phyloP scores from a whole-genome alignment of 2,329 filamentous ascomycete genomes.

The Apiospora arundinis region DNA sequence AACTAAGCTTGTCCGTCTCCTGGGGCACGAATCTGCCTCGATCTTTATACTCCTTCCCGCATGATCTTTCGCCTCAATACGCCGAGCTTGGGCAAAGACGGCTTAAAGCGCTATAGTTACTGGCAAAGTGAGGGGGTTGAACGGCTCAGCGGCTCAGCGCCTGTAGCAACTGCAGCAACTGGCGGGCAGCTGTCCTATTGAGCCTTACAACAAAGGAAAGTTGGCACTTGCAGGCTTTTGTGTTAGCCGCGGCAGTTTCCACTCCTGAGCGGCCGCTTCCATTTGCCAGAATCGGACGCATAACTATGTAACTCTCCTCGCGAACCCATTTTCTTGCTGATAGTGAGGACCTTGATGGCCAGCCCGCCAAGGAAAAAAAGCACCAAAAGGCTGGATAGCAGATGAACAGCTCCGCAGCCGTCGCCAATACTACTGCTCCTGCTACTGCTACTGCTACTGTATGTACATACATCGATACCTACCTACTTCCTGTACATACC shows the following conservation, averaged over 20 bases:
- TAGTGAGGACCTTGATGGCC: constrained; percentile 13
- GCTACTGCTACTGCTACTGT: too few relatives aligned
- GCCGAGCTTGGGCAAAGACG: not conserved
- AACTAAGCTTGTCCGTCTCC: not conserved
- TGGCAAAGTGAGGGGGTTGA: not conserved
- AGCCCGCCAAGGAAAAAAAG: constrained; percentile 1
- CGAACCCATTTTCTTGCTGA: not conserved
- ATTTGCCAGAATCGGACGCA: constrained; percentile 5
- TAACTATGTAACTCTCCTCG: not conserved
- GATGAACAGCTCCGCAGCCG: not conserved
- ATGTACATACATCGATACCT: too few relatives aligned
- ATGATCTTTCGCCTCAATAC: not conserved
- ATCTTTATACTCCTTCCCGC: not conserved
- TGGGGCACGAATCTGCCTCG: not conserved
- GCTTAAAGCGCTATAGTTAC: not conserved
- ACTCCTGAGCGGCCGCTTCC: not conserved
- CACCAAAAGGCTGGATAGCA: not conserved
- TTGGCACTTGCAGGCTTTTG: not conserved
- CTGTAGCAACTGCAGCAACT: not conserved
- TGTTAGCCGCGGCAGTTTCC: constrained; percentile 1
- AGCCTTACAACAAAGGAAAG: not conserved
- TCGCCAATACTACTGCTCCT: not conserved
- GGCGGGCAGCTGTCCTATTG: not conserved
- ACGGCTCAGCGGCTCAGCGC: not conserved
- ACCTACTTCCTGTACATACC: not conserved